phyloP scores from a whole-genome alignment of 1,139 yeast genomes.

The Candida freyschussii region DNA sequence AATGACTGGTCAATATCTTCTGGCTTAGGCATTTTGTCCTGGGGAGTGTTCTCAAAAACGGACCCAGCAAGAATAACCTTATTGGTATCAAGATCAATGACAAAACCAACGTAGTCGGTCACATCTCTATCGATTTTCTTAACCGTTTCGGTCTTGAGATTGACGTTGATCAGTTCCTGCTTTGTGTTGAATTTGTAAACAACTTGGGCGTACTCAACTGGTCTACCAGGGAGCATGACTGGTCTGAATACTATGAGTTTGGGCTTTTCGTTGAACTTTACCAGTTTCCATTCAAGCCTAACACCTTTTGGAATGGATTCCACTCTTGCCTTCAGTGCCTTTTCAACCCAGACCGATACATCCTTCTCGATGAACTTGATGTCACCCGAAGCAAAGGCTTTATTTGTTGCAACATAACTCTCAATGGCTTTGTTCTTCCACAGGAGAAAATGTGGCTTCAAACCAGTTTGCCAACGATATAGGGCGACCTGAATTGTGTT shows the following conservation, averaged over 20 bases:
- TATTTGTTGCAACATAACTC: constrained; percentile 58
- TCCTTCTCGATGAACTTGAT: constrained; percentile 38
- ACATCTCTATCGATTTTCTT: constrained; percentile 52
- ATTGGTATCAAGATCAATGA: constrained; percentile 67
- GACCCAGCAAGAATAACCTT: constrained; percentile 73
- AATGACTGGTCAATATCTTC: constrained; percentile 35
- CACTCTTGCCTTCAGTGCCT: constrained; percentile 47
- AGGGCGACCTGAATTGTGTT: constrained; percentile 63
- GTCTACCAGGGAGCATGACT: constrained; percentile 53
- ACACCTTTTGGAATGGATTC: constrained; percentile 53
- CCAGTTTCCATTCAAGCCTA: constrained; percentile 70
- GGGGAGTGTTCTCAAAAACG: constrained; percentile 58
- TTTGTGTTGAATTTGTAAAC: constrained; percentile 72
- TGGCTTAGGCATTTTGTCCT: constrained; percentile 35
- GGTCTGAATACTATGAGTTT: constrained; percentile 69
- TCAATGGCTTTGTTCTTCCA: constrained; percentile 76
- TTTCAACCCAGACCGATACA: constrained; percentile 59
- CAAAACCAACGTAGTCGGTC: constrained; percentile 69
- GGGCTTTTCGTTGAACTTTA: constrained; percentile 66
- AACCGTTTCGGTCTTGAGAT: constrained; percentile 42
- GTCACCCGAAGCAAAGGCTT: constrained; percentile 56
- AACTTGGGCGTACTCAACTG: constrained; percentile 65
- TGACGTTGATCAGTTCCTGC: constrained; percentile 57
- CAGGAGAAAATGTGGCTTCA: constrained; percentile 58
- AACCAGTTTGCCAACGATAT: constrained; percentile 57